phyloP scores from a whole-genome alignment of 768 basidiomycete species.

The Suillus plorans region DNA sequence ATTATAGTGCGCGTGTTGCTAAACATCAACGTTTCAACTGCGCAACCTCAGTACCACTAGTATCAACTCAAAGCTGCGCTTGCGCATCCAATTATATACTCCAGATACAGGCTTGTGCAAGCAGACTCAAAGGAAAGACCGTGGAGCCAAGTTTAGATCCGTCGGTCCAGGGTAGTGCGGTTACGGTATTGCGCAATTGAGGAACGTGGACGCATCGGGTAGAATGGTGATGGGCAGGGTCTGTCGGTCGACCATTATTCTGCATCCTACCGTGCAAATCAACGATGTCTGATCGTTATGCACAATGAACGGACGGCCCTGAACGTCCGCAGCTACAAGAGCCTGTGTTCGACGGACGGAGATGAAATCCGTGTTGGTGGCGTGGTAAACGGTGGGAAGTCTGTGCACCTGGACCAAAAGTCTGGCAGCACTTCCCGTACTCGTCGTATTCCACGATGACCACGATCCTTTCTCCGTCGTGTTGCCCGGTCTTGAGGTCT shows the following conservation, averaged over 20 bases:
- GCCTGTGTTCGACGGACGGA: neutral
- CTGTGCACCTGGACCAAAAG: neutral
- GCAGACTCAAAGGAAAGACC: neutral
- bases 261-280: neutral
- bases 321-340: neutral
- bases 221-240: neutral
- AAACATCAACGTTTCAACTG: neutral
- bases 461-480: conserved; percentile 11
- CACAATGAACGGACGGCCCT: neutral
- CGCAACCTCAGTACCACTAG: neutral
- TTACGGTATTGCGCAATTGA: neutral
- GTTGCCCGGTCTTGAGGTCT: neutral
- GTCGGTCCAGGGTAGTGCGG: neutral
- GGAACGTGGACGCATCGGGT: neutral
- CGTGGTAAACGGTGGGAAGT: conserved; percentile 21
- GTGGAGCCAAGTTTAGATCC: neutral
- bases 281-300: neutral
- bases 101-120: neutral
- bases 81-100: neutral
- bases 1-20: neutral
- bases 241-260: neutral
- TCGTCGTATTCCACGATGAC: conserved; percentile 26
- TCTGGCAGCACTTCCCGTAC: conserved; percentile 8
- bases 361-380: conserved; percentile 17
- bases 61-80: neutral